These are phyloP conservation scores for Coemansia guatemalensis DNA, from an alignment of 192 early-diverging fungal genomes.

Conservation along the genomic window DNA sequence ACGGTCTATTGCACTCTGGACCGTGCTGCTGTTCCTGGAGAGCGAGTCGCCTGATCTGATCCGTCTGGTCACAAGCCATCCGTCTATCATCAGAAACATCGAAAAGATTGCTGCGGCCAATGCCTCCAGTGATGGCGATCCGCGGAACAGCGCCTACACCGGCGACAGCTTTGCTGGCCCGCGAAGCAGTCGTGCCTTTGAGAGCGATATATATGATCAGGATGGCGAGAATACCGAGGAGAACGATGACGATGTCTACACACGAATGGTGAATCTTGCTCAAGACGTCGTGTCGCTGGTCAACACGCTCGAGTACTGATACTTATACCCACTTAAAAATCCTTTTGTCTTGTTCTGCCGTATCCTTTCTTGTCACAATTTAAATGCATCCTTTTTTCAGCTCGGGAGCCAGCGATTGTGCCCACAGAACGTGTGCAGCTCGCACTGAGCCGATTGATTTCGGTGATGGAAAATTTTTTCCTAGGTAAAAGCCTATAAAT, in stretches of 20 bases:
- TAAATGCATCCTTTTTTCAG: background rate
- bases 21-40: conserved; percentile 77
- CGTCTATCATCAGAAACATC: conserved; percentile 51
- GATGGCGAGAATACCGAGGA: conserved; percentile 28
- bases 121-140: conserved; percentile 18
- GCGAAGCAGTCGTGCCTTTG: conserved; percentile 41
- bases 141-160: conserved; percentile 36
- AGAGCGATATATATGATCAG: conserved; percentile 17
- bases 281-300: conserved; percentile 46
- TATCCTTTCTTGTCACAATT: background rate
- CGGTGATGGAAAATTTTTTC: conserved; percentile 15
- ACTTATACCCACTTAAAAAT: background rate
- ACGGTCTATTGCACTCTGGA: conserved; percentile 84
- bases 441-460: background rate
- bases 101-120: conserved; percentile 37
- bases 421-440: background rate
- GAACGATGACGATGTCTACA: conserved; percentile 45
- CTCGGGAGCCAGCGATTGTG: background rate
- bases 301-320: conserved; percentile 28
- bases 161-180: conserved; percentile 18
- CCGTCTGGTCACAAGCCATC: conserved; percentile 43
- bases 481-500: conserved; percentile 1
- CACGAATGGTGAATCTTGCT: conserved; percentile 43
- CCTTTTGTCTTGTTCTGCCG: background rate
- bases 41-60: conserved; percentile 47